These are phyloP conservation scores for Suillus hirtellus DNA, from an alignment of 768 basidiomycete genomes.

Conservation along the genomic window DNA sequence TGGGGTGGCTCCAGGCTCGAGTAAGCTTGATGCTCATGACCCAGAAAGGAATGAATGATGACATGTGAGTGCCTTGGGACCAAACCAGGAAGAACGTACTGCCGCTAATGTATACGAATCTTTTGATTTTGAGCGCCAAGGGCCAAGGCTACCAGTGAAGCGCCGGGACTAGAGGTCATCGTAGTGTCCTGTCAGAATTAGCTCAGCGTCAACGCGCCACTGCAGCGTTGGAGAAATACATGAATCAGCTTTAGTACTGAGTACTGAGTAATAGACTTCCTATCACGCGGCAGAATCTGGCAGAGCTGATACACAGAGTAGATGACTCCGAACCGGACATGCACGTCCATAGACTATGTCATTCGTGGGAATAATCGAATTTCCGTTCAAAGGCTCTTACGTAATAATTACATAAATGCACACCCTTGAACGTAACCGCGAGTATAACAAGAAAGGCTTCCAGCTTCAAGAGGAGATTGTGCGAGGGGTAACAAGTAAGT, in stretches of 20 bases:
- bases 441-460: background rate
- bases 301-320: background rate
- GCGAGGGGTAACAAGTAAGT: background rate
- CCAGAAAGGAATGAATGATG: background rate
- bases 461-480: background rate
- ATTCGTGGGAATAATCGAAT: background rate
- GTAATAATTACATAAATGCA: background rate
- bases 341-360: background rate
- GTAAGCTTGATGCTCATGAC: background rate
- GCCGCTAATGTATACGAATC: background rate
- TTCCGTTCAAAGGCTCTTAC: background rate
- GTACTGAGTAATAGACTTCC: background rate
- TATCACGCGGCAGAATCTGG: background rate
- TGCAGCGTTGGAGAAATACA: background rate
- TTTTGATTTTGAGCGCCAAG: background rate
- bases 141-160: background rate
- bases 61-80: background rate
- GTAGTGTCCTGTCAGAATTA: background rate
- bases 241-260: background rate
- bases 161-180: background rate
- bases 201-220: background rate
- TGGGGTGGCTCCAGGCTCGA: background rate
- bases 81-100: background rate
- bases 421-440: background rate
- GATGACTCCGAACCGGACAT: background rate